A percentile compares a stretch with the other conserved stretches of the same genome.
These are phyloP conservation scores for Remersonia thermophila DNA, from an alignment of 2,329 filamentous ascomycete genomes.

Conservation along the genomic window DNA sequence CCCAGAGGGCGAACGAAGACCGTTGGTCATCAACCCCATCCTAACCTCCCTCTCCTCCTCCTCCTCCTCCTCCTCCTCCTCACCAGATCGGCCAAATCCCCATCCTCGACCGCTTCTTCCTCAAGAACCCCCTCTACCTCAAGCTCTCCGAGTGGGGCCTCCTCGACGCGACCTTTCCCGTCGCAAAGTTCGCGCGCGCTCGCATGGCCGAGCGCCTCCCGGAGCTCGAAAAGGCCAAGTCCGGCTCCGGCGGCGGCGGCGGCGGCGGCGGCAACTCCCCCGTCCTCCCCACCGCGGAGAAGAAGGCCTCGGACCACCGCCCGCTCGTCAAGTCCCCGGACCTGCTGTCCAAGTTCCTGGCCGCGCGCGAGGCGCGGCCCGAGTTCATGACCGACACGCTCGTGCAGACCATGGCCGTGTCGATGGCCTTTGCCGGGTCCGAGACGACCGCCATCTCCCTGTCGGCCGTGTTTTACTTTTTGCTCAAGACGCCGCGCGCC, in stretches of 20 bases:
- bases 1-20: background rate
- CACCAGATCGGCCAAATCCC: conserved; percentile 58
- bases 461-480: conserved; percentile 59
- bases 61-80: background rate
- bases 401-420: conserved; percentile 59
- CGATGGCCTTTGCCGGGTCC: conserved; percentile 61
- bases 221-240: conserved; percentile 30
- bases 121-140: conserved; percentile 64
- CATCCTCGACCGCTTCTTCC: conserved; percentile 53
- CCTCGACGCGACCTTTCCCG: conserved; percentile 56
- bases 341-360: conserved; percentile 59
- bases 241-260: too few species aligned
- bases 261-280: conserved; percentile 12
- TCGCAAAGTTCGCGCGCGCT: conserved; percentile 57
- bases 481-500: conserved; percentile 49
- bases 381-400: conserved; percentile 60
- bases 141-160: conserved; percentile 55
- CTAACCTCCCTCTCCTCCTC: too few species aligned
- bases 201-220: conserved; percentile 53
- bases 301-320: conserved; percentile 8
- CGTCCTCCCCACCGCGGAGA: conserved; percentile 27
- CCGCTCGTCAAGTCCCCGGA: conserved; percentile 37
- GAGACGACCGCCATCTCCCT: conserved; percentile 72
- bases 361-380: conserved; percentile 52
- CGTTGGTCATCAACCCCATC: too few species aligned